Conservation (phyloP, 805 yeast genomes). For the Yarrowia bubula region DNA sequence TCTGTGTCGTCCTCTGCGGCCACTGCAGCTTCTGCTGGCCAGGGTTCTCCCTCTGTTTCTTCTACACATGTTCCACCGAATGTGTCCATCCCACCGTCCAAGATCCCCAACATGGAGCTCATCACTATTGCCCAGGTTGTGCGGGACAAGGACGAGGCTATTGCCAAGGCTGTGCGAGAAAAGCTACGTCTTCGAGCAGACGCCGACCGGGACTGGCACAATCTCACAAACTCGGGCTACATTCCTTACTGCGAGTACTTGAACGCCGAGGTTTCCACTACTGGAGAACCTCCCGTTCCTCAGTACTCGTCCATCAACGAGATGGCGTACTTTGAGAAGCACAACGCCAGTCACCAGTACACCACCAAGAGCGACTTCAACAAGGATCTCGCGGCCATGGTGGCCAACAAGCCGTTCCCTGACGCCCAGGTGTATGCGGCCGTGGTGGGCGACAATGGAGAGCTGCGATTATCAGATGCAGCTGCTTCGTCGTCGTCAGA, state of each 20-base stretch:
- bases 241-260: constrained; percentile 75
- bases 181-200: constrained; percentile 68
- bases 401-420: constrained; percentile 8
- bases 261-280: constrained; percentile 34
- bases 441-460: constrained; percentile 21
- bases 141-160: constrained; percentile 70
- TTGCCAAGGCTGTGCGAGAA: constrained; percentile 80
- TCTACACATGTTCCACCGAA: constrained; percentile 41
- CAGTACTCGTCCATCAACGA: constrained; percentile 73
- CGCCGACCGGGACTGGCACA: constrained; percentile 67
- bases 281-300: constrained; percentile 48
- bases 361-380: constrained; percentile 35
- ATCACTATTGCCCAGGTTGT: constrained; percentile 75
- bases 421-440: constrained; percentile 28
- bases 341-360: constrained; percentile 39
- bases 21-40: constrained; percentile 32
- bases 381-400: constrained; percentile 28
- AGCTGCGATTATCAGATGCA: constrained; percentile 24
- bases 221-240: constrained; percentile 81
- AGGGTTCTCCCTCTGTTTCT: constrained; percentile 35
- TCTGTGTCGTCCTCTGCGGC: constrained; percentile 36
- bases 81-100: constrained; percentile 83
- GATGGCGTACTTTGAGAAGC: constrained; percentile 46
- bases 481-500: background rate
- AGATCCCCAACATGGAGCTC: constrained; percentile 88